These are phyloP conservation scores for Onygena corvina DNA, from an alignment of 2,329 filamentous ascomycete species.

Conservation along the genomic window DNA sequence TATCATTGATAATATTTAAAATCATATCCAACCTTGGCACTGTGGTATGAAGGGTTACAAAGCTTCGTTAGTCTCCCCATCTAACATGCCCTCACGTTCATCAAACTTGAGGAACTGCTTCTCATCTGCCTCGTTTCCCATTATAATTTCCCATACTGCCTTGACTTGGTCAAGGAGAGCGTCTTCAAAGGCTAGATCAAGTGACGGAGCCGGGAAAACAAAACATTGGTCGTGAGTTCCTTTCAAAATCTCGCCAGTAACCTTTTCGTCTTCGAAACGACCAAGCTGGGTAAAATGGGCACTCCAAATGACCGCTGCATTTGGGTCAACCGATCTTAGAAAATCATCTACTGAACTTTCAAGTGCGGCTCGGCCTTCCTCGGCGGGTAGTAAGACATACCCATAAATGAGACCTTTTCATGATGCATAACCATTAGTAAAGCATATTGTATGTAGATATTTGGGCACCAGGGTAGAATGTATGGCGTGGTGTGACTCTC, in stretches of 20 bases:
- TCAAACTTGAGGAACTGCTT: slow-evolving; percentile 64
- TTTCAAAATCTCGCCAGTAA: slow-evolving; percentile 12
- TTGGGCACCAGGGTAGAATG: background rate
- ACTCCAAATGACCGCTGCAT: slow-evolving; percentile 40
- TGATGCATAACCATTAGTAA: slow-evolving; percentile 13
- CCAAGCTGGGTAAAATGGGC: slow-evolving; percentile 41
- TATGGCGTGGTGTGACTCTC: background rate
- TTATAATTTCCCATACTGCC: slow-evolving; percentile 55
- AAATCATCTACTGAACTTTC: slow-evolving; percentile 31
- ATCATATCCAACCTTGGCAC: background rate
- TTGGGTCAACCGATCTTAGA: slow-evolving; percentile 27
- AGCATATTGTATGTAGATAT: slow-evolving; percentile 11
- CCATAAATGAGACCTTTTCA: slow-evolving; percentile 48
- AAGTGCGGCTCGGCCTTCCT: slow-evolving; percentile 32
- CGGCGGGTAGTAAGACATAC: slow-evolving; percentile 31
- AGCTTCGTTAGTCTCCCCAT: slow-evolving; percentile 24
- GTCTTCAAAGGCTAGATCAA: slow-evolving; percentile 66
- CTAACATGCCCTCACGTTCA: slow-evolving; percentile 53
- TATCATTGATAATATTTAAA: background rate
- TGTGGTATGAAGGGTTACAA: background rate
- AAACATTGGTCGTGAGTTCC: slow-evolving; percentile 37
- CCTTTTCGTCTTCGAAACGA: slow-evolving; percentile 13
- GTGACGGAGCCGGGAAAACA: slow-evolving; percentile 46
- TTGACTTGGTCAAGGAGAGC: slow-evolving; percentile 53
- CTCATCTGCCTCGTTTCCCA: slow-evolving; percentile 40